These are phyloP conservation scores for Tothia fuscella DNA, from an alignment of 2,329 filamentous ascomycete species.

Conservation along the genomic window DNA sequence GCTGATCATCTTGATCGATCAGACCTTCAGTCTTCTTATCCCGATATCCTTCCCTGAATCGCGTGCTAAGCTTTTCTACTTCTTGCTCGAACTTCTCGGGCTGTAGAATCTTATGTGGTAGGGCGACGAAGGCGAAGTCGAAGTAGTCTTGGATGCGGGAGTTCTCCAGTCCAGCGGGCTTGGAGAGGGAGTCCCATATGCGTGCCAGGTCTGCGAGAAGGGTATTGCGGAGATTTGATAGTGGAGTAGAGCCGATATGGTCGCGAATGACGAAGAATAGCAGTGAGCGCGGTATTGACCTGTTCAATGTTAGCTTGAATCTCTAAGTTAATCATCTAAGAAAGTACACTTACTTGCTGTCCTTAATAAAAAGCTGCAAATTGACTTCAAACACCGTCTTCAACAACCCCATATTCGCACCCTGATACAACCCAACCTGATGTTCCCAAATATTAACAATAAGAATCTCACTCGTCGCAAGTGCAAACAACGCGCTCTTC, in stretches of 20 bases:
- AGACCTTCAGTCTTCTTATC: constrained; percentile 50
- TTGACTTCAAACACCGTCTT: constrained; percentile 99
- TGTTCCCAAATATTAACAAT: constrained; percentile 99
- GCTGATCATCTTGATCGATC: constrained; percentile 60
- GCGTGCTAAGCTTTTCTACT: constrained; percentile 63
- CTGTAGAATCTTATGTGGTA: constrained; percentile 94
- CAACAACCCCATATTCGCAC: constrained; percentile 94
- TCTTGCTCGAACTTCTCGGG: constrained; percentile 80
- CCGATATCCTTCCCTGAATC: constrained; percentile 73
- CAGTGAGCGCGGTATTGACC: constrained; percentile 63
- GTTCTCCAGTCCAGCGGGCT: constrained; percentile 76
- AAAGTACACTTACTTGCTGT: constrained; percentile 58
- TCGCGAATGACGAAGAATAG: constrained; percentile 99
- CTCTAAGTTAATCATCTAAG: not conserved
- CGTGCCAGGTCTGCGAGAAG: constrained; percentile 80
- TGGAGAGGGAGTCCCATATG: constrained; percentile 87
- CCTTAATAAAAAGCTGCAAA: constrained; percentile 89
- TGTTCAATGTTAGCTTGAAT: constrained; percentile 16
- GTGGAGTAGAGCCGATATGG: constrained; percentile 82
- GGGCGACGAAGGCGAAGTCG: constrained; percentile 90
- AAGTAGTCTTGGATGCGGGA: constrained; percentile 95
- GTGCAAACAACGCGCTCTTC: constrained; percentile 92
- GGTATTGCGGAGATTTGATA: constrained; percentile 81
- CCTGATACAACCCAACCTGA: constrained; percentile 94
- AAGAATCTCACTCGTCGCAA: constrained; percentile 93